These are phyloP conservation scores for Pseudonitzschia multiseries DNA, from an alignment of 108 stramenopile genomes.

Conservation along the genomic window DNA sequence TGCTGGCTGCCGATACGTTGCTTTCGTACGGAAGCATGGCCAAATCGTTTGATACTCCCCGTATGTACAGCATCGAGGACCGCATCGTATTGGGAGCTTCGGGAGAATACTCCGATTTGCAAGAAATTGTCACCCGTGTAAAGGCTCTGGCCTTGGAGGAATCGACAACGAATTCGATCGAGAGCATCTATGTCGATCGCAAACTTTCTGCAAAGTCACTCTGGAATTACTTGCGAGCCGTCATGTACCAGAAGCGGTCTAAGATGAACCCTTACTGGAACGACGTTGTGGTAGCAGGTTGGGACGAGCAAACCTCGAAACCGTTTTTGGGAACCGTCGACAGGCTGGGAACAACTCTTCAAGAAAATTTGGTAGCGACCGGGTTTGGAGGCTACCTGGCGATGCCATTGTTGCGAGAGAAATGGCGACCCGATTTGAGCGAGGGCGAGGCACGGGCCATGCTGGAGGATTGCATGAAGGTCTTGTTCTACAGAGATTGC, in stretches of 20 bases:
- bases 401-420: conserved; percentile 91
- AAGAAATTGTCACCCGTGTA: conserved; percentile 77
- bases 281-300: conserved; percentile 91
- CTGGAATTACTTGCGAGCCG: conserved; percentile 89
- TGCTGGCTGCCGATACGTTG: conserved; percentile 97
- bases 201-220: conserved; percentile 65
- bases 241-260: conserved; percentile 93
- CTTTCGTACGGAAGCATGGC: conserved; percentile 93
- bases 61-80: conserved; percentile 66
- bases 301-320: conserved; percentile 35
- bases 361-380: conserved; percentile 94
- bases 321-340: conserved; percentile 95
- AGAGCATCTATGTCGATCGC: conserved; percentile 64
- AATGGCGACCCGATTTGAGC: conserved; percentile 83
- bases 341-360: conserved; percentile 95
- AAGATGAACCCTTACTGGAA: conserved; percentile 99
- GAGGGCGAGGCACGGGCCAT: conserved; percentile 96
- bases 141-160: conserved; percentile 75
- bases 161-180: conserved; percentile 49
- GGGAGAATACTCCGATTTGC: conserved; percentile 97
- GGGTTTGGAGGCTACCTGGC: conserved; percentile 97
- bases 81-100: conserved; percentile 89
- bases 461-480: conserved; percentile 96
- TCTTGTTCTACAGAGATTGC: conserved; percentile 98
- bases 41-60: conserved; percentile 90